phyloP scores from a whole-genome alignment of 2,329 filamentous ascomycete species.

The Fusarium coffeatum region DNA sequence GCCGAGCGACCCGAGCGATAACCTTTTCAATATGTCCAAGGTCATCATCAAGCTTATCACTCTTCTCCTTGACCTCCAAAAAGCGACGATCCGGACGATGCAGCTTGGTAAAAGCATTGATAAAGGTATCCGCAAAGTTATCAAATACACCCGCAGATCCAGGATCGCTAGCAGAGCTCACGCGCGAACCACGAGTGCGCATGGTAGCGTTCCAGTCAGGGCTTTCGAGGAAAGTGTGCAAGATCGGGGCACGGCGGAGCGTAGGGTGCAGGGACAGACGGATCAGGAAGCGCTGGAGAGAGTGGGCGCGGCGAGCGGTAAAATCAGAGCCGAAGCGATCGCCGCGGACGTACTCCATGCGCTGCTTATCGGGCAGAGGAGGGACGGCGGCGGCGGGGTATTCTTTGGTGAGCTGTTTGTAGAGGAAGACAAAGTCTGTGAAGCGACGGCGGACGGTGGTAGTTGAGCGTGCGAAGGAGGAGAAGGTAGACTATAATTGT shows the following conservation, averaged over 20 bases:
- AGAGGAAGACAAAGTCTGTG: constrained; percentile 97
- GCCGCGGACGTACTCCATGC: constrained; percentile 97
- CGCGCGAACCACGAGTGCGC: constrained; percentile 78
- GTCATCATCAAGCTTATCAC: constrained; percentile 94
- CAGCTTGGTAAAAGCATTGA: constrained; percentile 97
- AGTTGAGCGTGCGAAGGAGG: constrained; percentile 85
- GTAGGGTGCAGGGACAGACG: constrained; percentile 89
- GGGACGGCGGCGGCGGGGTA: constrained; percentile 94
- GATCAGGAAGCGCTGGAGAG: constrained; percentile 88
- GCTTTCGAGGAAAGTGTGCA: constrained; percentile 92
- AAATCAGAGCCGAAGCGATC: constrained; percentile 96
- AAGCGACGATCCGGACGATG: constrained; percentile 96
- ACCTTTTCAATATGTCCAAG: constrained; percentile 94
- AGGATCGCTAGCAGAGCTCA: constrained; percentile 62
- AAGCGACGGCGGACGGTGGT: constrained; percentile 89
- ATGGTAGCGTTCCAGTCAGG: constrained; percentile 97
- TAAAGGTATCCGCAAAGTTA: constrained; percentile 93
- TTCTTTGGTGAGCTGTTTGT: constrained; percentile 87
- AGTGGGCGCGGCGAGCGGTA: constrained; percentile 87
- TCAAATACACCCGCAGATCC: constrained; percentile 83
- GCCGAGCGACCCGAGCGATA: constrained; percentile 87
- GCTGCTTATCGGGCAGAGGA: constrained; percentile 96
- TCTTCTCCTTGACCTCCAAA: constrained; percentile 90
- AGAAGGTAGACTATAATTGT: constrained; percentile 81
- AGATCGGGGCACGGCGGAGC: constrained; percentile 81